Evolutionary conservation across 345 rosid genomes (phyloP).

Genomic region (Ceriops zippeliana): DNA sequence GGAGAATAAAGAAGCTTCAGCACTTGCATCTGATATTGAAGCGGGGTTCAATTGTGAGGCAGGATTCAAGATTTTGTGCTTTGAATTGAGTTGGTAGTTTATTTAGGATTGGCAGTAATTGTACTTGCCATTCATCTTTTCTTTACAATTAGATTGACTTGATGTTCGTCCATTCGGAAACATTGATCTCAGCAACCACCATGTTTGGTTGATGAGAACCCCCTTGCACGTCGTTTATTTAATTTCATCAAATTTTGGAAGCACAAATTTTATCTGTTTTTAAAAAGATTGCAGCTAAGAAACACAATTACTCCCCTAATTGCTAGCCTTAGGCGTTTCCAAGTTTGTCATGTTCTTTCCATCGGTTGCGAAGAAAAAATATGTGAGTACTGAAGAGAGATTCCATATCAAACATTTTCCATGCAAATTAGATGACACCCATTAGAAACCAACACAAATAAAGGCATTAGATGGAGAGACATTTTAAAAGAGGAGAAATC

Average conservation of each 20-base stretch:
- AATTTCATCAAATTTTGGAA: background rate
- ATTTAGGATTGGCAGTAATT: background rate
- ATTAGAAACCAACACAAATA: background rate
- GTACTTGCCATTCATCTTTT: background rate
- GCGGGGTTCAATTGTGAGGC: background rate
- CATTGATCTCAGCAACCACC: background rate
- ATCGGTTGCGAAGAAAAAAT: too few relatives aligned
- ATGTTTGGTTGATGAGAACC: constrained; percentile 9
- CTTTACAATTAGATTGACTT: background rate
- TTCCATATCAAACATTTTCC: constrained; percentile 44
- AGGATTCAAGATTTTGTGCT: constrained; percentile 7
- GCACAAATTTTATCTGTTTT: background rate
- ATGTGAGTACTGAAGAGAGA: constrained; percentile 16
- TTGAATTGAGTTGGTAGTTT: constrained; percentile 1
- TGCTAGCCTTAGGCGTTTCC: too few relatives aligned
- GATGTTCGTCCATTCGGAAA: background rate
- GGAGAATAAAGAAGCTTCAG: constrained; percentile 29
- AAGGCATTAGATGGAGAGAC: background rate
- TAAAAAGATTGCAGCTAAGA: background rate
- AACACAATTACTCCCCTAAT: background rate
- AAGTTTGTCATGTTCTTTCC: too few relatives aligned
- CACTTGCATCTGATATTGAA: background rate
- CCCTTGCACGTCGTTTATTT: background rate
- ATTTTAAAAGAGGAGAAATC: background rate
- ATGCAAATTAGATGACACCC: constrained; percentile 10